Conservation (phyloP, 345 rosid species). For the sweet orange (Citrus sinensis) region DVS_A1.0 CM039165.1:35609501-35610000, state of each 20-base stretch:
- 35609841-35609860: slow-evolving; percentile 20
- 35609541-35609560: not conserved
- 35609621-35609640: not conserved
- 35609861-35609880: slow-evolving; percentile 5
- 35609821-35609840: slow-evolving; percentile 28
- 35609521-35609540: not conserved
- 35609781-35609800: slow-evolving; percentile 25
- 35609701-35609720: slow-evolving; percentile 23
- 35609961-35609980: not conserved
- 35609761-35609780: slow-evolving; percentile 13
- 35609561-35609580: not conserved
- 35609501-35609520: not conserved
- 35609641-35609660: not conserved
- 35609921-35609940: not conserved
- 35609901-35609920: slow-evolving; percentile 5
- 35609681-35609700: not conserved
- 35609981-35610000: slow-evolving; percentile 2
- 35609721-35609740: slow-evolving; percentile 53
- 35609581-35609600: no score
- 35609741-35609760: slow-evolving; percentile 52
- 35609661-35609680: not conserved
- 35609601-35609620: not conserved
- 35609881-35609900: not conserved
- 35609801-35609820: slow-evolving; percentile 17
- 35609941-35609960: not conserved